Conservation (phyloP, 2,329 filamentous ascomycete genomes). For the Fusarium keratoplasticum region DNA sequence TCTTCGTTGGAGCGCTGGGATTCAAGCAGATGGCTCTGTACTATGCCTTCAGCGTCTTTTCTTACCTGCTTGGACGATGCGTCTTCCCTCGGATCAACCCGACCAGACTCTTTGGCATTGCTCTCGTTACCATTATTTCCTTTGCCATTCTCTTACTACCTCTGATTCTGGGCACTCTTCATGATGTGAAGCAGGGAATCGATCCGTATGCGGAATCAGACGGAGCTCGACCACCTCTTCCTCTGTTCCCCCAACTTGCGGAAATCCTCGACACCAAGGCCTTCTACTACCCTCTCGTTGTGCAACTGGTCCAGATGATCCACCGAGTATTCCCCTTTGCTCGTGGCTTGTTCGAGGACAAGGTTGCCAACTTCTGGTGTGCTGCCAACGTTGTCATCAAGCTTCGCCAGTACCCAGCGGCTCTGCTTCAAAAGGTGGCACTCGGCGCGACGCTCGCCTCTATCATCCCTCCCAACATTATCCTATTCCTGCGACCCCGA, state of each 20-base stretch:
- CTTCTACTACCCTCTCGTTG: slow-evolving; percentile 78
- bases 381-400: slow-evolving; percentile 91
- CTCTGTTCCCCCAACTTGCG: slow-evolving; percentile 69
- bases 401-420: slow-evolving; percentile 77
- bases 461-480: slow-evolving; percentile 81
- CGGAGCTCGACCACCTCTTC: slow-evolving; percentile 70
- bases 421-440: slow-evolving; percentile 80
- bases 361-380: slow-evolving; percentile 99
- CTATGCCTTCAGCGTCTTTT: slow-evolving; percentile 93
- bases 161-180: slow-evolving; percentile 76
- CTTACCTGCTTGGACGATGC: slow-evolving; percentile 89
- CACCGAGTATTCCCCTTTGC: slow-evolving; percentile 97
- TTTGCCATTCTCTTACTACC: slow-evolving; percentile 83
- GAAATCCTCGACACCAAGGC: slow-evolving; percentile 72
- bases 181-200: slow-evolving; percentile 75
- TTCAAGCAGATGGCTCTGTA: slow-evolving; percentile 99
- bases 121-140: slow-evolving; percentile 75
- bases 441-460: slow-evolving; percentile 79
- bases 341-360: slow-evolving; percentile 97
- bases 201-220: slow-evolving; percentile 67
- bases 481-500: slow-evolving; percentile 82
- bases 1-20: slow-evolving; percentile 92
- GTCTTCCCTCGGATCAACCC: slow-evolving; percentile 78
- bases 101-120: slow-evolving; percentile 78
- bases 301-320: slow-evolving; percentile 85